Evolutionary conservation across 2,329 filamentous ascomycete species (phyloP).

Genomic region (Microsporum audouinii): DNA sequence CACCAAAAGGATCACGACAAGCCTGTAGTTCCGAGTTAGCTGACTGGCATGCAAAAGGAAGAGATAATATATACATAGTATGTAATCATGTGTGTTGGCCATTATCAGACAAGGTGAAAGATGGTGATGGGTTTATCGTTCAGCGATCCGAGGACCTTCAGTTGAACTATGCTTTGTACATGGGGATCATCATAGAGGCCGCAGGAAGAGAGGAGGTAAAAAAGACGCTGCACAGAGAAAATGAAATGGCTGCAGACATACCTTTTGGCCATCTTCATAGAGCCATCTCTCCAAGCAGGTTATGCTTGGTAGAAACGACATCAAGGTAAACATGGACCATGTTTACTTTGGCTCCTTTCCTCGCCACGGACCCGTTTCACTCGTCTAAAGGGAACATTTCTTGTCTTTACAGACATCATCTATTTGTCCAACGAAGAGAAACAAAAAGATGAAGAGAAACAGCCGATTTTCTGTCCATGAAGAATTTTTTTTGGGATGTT

Average conservation of each 20-base stretch:
- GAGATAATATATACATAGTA: background rate
- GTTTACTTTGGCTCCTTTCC: too few species aligned
- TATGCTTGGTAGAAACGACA: too few species aligned
- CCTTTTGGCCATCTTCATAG: background rate
- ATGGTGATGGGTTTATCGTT: constrained; percentile 21
- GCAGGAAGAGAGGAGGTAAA: background rate
- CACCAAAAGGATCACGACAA: background rate
- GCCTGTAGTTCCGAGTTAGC: background rate
- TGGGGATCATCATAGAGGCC: constrained; percentile 19
- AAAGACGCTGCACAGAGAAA: background rate
- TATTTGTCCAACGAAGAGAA: too few species aligned
- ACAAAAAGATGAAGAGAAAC: too few species aligned
- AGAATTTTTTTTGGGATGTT: background rate
- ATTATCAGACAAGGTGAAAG: constrained; percentile 17
- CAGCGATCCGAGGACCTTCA: constrained; percentile 20
- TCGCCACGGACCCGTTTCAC: too few species aligned
- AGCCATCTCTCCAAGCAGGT: too few species aligned
- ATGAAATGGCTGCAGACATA: background rate
- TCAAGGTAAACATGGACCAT: too few species aligned
- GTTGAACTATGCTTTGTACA: constrained; percentile 23
- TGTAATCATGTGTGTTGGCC: background rate
- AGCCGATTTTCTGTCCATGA: too few species aligned
- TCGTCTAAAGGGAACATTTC: too few species aligned
- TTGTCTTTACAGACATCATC: too few species aligned
- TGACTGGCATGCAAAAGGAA: background rate